Base-by-base conservation (phyloP, 805 yeast species). In the Hanseniaspora singularis region DNA sequence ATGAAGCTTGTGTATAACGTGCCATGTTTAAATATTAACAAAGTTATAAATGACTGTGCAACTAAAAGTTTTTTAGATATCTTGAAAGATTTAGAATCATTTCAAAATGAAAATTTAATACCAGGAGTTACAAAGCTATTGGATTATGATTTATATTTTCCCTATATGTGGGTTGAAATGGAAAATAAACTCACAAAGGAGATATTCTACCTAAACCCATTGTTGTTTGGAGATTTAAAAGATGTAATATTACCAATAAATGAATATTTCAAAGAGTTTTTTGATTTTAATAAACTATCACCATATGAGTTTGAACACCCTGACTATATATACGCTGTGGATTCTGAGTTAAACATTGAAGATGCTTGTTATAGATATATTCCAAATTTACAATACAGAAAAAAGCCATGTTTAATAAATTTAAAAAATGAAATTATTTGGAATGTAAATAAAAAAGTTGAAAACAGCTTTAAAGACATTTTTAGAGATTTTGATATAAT, bases 111-210 rank as follows among this genome's bases (percentile, higher is more conserved):
- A n/a, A n/a, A n/a, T n/a, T n/a, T n/a, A n/a, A n/a, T n/a, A n/a
- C n/a, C n/a, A n/a, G n/a, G n/a, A n/a, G n/a, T n/a, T n/a, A n/a
- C n/a, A n/a, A n/a, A n/a, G n/a, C n/a, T n/a, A n/a, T n/a, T n/a
- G n/a, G 47, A 43, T 20, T 37, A 30, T 27, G 47, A 43, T 28
- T n/a, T 43, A 5, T 43, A 36, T 34, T 43, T 22, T 30, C 47
- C 47, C 7, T 43, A 30, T 19, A 20, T 36, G 23, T 43, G 47
- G 47, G 2, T 43, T 7, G 47, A 43, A 31, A 5, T 43, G 11
- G 14, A 43, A 14, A 2, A 14, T 7, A 24, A 18, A 6, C 28
- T 23, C 3, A 27, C 18, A 15, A 33, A 23, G 2, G 15, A 12
- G 3, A 15, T 18, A 5, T 37, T 16, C 30, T 43, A 36, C 19